Conservation (phyloP, 164 flowering plant species). For the Dillenia suffruticosa region DNA sequence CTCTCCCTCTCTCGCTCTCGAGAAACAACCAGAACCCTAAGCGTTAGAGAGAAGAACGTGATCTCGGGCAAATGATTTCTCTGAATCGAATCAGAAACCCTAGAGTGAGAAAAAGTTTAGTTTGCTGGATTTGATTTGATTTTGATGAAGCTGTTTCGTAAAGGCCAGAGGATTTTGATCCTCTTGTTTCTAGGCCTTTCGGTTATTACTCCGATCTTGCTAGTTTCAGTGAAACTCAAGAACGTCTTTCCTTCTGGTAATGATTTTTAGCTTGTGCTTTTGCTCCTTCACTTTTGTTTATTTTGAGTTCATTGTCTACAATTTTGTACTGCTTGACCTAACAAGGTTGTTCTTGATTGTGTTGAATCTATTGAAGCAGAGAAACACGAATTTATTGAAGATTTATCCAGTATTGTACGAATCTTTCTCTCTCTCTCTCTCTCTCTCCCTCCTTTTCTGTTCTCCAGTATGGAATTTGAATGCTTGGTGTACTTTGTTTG, state of each 20-base stretch:
- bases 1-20: no score
- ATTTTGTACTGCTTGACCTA: slow-evolving; percentile 3
- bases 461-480: background rate
- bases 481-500: slow-evolving; percentile 8
- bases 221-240: slow-evolving; percentile 46
- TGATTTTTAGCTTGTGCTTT: background rate
- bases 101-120: background rate
- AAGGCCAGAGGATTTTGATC: slow-evolving; percentile 71
- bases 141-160: slow-evolving; percentile 52
- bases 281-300: slow-evolving; percentile 1
- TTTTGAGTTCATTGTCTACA: background rate
- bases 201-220: slow-evolving; percentile 57
- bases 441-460: slow-evolving; percentile 1
- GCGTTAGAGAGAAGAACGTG: no score
- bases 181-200: slow-evolving; percentile 58
- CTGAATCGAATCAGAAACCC: slow-evolving; percentile 10
- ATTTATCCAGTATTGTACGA: slow-evolving; percentile 49
- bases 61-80: slow-evolving; percentile 13
- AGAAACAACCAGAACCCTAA: no score
- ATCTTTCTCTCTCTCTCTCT: slow-evolving; percentile 5
- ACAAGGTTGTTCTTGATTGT: background rate
- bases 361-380: slow-evolving; percentile 32
- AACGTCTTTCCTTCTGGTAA: slow-evolving; percentile 27
- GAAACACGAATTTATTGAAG: slow-evolving; percentile 38
- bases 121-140: background rate